These are phyloP conservation scores for Boletus reticuloceps DNA, from an alignment of 768 basidiomycete species.

Conservation along the genomic window DNA sequence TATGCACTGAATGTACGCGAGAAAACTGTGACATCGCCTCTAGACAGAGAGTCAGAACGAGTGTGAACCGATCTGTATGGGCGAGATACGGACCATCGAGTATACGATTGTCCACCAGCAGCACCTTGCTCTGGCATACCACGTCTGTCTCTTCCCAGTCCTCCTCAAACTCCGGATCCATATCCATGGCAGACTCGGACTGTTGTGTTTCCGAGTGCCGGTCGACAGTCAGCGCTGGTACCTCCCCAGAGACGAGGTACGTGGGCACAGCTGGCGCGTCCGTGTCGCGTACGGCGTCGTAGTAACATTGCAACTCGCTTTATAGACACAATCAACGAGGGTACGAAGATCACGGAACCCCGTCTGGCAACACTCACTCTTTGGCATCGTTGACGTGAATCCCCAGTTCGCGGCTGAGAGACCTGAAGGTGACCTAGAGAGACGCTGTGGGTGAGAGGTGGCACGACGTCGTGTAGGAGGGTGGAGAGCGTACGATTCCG, in stretches of 20 bases:
- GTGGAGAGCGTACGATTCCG: constrained; percentile 37
- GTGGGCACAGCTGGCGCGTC: constrained; percentile 48
- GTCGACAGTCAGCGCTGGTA: constrained; percentile 20
- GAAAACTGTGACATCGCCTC: constrained; percentile 53
- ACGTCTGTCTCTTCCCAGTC: constrained; percentile 39
- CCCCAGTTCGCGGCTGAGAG: constrained; percentile 65
- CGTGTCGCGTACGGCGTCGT: constrained; percentile 42
- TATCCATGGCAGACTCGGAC: constrained; percentile 19
- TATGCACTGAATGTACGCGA: constrained; percentile 52
- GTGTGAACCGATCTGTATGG: too few species aligned
- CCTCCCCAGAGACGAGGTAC: constrained; percentile 65
- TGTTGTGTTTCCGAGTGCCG: not conserved
- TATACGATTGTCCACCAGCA: constrained; percentile 61
- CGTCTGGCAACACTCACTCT: constrained; percentile 43
- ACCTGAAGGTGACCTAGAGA: constrained; percentile 73
- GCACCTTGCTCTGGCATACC: constrained; percentile 46
- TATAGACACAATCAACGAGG: not conserved
- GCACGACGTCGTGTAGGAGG: not conserved
- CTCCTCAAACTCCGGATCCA: constrained; percentile 43
- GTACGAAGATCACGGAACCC: not conserved
- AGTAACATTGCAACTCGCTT: constrained; percentile 65
- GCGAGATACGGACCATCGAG: constrained; percentile 49
- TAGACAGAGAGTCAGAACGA: constrained; percentile 20
- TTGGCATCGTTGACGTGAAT: constrained; percentile 80
- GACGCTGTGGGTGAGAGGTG: not conserved